Base-by-base conservation (phyloP, 306 rosid species). In the Dicorynia guianensis region DNA sequence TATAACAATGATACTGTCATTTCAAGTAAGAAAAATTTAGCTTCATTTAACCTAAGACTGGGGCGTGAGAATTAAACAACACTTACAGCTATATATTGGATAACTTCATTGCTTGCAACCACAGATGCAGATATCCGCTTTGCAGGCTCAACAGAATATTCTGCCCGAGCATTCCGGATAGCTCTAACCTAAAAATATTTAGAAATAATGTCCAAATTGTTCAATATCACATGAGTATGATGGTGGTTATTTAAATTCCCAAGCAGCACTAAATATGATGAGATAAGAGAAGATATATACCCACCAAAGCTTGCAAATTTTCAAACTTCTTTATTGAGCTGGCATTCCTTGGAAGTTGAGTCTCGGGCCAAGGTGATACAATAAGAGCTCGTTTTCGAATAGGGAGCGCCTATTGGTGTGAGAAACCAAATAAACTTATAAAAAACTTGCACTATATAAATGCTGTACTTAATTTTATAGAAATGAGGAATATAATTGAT, bases 61-160 rank as follows among this genome's bases (percentile, higher is more conserved):
- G 42, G 43, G 54, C 14, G 39, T 53, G 46, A 80, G 69, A 78
- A 48, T 43, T 56, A 60, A 68, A 75, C 54, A 49, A 62, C 71
- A 76, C 96, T 76, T 85, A 94, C 98, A 76, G 87, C 76, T 84
- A 90, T 76, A 75, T 94, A 91, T 54, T 83, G 87, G 75, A 82
- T 84, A 52, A 94, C 97, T 76, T 89, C 98, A 66, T 85, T 85
- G 79, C 86, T 91, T 61, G 98, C 98, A 80, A 91, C 92, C 53
- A 91, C 75, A 13, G 90, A 89, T 56, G 93, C 97, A 50, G 98
- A 94, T 83, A 94, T 90, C 54, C 93, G 87, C 83, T 88, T 94
- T 18, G 83, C 98, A 44, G 97, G 97, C 85, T 90, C 98, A 86
- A 94, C 98, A 67, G 96, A 90, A 83, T 94, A 91, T 87, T 94